Percentiles rank a stretch among this genome's conserved stretches.
Evolutionary conservation across 176 grass and related monocot genomes (phyloP).

Genomic region (Avena sativa): DNA sequence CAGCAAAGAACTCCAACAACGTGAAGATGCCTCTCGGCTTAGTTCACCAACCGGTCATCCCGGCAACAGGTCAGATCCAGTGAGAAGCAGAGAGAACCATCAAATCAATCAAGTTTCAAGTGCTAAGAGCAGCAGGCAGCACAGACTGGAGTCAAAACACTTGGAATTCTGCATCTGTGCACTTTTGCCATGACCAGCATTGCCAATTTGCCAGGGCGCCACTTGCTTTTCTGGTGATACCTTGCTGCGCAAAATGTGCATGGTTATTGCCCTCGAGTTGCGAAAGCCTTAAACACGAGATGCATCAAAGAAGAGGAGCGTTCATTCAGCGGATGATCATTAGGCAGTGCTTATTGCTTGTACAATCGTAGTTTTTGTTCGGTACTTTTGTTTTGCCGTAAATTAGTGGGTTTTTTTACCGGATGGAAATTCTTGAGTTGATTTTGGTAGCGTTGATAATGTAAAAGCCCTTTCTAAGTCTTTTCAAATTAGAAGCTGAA

Average conservation of each 20-base stretch:
- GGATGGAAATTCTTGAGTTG: constrained; percentile 41
- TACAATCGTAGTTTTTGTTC: constrained; percentile 50
- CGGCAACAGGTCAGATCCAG: constrained; percentile 66
- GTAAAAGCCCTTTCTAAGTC: constrained; percentile 28
- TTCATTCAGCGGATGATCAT: constrained; percentile 14
- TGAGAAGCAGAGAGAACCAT: constrained; percentile 37
- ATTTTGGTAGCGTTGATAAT: constrained; percentile 37
- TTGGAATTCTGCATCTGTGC: constrained; percentile 22
- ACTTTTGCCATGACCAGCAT: constrained; percentile 85
- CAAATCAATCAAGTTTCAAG: constrained; percentile 37
- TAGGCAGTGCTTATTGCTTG: constrained; percentile 45
- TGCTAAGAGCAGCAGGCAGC: constrained; percentile 75
- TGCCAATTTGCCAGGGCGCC: constrained; percentile 47
- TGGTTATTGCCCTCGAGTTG: background rate
- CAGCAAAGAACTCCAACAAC: constrained; percentile 47
- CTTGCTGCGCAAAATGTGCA: constrained; percentile 17
- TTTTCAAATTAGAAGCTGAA: constrained; percentile 17
- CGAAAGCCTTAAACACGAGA: background rate
- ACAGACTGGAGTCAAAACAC: background rate
- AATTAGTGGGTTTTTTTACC: constrained; percentile 42
- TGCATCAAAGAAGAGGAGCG: constrained; percentile 12
- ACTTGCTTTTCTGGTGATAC: constrained; percentile 35
- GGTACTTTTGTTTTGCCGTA: constrained; percentile 36
- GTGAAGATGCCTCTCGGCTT: constrained; percentile 54
- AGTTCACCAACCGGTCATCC: constrained; percentile 65